Percentiles rank a stretch among this genome's conserved stretches.
Conservation (phyloP, 306 rosid genomes). For the Trifolium pratense region DNA sequence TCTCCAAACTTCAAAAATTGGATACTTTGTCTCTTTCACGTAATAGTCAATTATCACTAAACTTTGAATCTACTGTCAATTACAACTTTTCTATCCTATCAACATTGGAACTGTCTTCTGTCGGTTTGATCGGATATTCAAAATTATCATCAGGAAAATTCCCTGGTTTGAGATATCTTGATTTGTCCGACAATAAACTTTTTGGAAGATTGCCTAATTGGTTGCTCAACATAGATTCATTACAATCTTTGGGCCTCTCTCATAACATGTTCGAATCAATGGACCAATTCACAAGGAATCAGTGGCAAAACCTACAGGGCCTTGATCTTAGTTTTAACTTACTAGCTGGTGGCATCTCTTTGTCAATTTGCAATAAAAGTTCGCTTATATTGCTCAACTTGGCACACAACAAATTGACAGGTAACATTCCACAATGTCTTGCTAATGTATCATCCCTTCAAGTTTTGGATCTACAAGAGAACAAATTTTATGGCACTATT, state of each 20-base stretch:
- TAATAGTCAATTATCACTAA: neutral
- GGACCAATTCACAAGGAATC: neutral
- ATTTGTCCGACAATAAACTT: conserved; percentile 11
- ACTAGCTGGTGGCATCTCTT: conserved; percentile 9
- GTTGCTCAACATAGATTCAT: neutral
- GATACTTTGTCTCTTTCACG: neutral
- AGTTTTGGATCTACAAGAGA: conserved; percentile 39
- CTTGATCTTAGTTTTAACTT: conserved; percentile 33
- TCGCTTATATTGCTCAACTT: neutral
- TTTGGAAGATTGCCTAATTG: neutral
- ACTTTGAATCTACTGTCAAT: neutral
- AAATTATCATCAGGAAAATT: neutral
- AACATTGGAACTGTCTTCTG: neutral
- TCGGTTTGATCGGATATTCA: neutral
- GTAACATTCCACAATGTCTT: conserved; percentile 41
- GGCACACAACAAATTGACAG: conserved; percentile 30
- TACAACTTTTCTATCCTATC: neutral
- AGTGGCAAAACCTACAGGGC: neutral
- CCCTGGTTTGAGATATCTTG: neutral
- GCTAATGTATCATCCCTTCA: neutral
- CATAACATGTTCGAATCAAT: conserved; percentile 29
- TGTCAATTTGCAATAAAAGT: conserved; percentile 7
- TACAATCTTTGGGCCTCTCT: neutral
- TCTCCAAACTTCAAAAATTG: neutral
- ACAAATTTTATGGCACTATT: conserved; percentile 40